A percentile compares a stretch with the other conserved stretches of the same genome.
Evolutionary conservation across 352 stramenopile species (phyloP).

Genomic region (Phytophthora citrophthora): DNA sequence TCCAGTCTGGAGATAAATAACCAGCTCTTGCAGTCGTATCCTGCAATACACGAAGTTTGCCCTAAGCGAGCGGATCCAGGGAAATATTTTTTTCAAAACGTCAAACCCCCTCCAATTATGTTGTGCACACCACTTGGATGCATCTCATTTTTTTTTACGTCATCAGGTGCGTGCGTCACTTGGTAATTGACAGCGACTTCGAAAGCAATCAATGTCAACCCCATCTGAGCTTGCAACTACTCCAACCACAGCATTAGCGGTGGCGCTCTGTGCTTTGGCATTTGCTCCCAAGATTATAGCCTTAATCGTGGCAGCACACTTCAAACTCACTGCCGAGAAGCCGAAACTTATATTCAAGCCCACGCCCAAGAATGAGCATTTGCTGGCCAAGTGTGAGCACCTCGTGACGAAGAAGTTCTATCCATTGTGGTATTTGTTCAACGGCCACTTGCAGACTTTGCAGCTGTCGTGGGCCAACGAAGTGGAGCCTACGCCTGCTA

Average conservation of each 20-base stretch:
- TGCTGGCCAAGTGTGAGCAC: slow-evolving; percentile 49
- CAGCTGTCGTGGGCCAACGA: slow-evolving; percentile 50
- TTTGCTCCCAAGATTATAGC: slow-evolving; percentile 19
- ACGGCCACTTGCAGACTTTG: slow-evolving; percentile 68
- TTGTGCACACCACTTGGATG: too few species aligned
- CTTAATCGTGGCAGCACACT: slow-evolving; percentile 36
- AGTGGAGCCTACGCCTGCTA: slow-evolving; percentile 28
- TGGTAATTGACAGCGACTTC: not conserved
- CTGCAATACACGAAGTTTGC: too few species aligned
- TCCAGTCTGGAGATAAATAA: too few species aligned
- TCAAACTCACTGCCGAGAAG: slow-evolving; percentile 42
- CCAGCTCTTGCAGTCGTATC: too few species aligned
- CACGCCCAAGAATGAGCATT: slow-evolving; percentile 39
- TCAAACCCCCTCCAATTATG: too few species aligned
- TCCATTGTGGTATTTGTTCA: slow-evolving; percentile 65
- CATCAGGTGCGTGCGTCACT: too few species aligned
- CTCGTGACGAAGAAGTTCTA: slow-evolving; percentile 57
- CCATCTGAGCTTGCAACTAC: slow-evolving; percentile 1
- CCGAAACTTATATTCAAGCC: slow-evolving; percentile 52
- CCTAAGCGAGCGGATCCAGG: too few species aligned
- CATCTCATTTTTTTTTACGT: too few species aligned
- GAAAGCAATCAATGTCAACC: slow-evolving; percentile 4
- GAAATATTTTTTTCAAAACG: too few species aligned
- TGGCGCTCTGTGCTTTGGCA: slow-evolving; percentile 23
- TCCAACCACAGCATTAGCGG: slow-evolving; percentile 14